These are phyloP conservation scores for Inonotus obliquus DNA, from an alignment of 1,284 basidiomycete genomes.

Conservation along the genomic window DNA sequence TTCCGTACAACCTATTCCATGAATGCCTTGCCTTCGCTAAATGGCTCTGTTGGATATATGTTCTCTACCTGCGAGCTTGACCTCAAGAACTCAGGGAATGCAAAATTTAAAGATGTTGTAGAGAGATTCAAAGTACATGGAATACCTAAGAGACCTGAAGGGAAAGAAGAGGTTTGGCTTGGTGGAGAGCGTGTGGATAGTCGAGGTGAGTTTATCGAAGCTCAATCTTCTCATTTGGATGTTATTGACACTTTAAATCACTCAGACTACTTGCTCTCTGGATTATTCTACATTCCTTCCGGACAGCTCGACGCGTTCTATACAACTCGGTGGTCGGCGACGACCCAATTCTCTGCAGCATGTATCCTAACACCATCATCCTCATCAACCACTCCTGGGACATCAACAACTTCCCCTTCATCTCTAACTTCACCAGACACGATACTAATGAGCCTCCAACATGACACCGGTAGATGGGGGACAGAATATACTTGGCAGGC, in stretches of 20 bases:
- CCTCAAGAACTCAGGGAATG: slow-evolving; percentile 64
- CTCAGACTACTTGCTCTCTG: slow-evolving; percentile 87
- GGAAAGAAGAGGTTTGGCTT: slow-evolving; percentile 73
- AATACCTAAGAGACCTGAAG: slow-evolving; percentile 70
- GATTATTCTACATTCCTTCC: slow-evolving; percentile 86
- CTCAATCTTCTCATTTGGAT: slow-evolving; percentile 14
- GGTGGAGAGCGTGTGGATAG: slow-evolving; percentile 73
- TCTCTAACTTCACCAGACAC: slow-evolving; percentile 49
- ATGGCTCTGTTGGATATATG: slow-evolving; percentile 92
- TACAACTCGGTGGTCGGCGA: slow-evolving; percentile 74
- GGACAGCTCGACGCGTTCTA: slow-evolving; percentile 88
- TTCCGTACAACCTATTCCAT: slow-evolving; percentile 91
- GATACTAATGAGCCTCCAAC: slow-evolving; percentile 84
- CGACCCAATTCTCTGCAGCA: slow-evolving; percentile 63
- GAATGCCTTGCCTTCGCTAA: slow-evolving; percentile 86
- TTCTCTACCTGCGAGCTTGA: slow-evolving; percentile 82
- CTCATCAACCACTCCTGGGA: slow-evolving; percentile 7
- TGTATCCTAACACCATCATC: slow-evolving; percentile 43
- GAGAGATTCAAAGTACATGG: slow-evolving; percentile 81
- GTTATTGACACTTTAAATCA: slow-evolving; percentile 14
- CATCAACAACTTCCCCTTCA: background rate
- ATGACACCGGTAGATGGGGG: slow-evolving; percentile 90
- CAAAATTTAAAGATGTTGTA: slow-evolving; percentile 85
- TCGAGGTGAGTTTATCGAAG: slow-evolving; percentile 52
- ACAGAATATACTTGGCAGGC: slow-evolving; percentile 95